These are phyloP conservation scores for Cordyceps militaris DNA, from an alignment of 2,329 filamentous ascomycete species.

Conservation along the genomic window DNA sequence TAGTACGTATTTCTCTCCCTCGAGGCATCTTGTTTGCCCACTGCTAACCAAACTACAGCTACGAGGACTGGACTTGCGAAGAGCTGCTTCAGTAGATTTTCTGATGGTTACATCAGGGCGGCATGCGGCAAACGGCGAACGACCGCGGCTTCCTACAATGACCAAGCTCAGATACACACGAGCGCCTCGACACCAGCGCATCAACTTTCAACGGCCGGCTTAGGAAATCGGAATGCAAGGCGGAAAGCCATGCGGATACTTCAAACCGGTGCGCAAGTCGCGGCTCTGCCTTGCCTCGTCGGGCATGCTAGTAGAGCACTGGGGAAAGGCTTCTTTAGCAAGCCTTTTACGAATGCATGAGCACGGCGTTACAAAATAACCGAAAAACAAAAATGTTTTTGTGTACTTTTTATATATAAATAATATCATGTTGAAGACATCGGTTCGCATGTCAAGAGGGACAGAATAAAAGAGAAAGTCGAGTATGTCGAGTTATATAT, in stretches of 20 bases:
- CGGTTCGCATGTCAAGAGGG: background rate
- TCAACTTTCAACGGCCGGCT: background rate
- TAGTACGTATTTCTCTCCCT: constrained; percentile 54
- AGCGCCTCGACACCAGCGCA: background rate
- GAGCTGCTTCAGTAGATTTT: constrained; percentile 64
- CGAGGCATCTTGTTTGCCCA: background rate
- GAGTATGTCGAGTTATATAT: too few species aligned
- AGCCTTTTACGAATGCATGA: constrained; percentile 20
- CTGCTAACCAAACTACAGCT: constrained; percentile 46
- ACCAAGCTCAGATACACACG: background rate
- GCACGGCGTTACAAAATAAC: constrained; percentile 20
- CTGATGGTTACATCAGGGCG: constrained; percentile 3
- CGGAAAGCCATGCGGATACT: background rate
- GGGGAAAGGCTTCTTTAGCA: background rate
- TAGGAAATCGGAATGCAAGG: background rate
- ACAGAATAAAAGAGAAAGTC: background rate
- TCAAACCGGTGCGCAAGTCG: background rate
- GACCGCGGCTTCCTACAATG: background rate
- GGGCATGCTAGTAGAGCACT: background rate
- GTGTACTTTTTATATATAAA: constrained; percentile 2
- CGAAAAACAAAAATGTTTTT: constrained; percentile 1
- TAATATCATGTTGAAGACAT: background rate
- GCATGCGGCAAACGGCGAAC: background rate
- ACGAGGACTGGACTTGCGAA: constrained; percentile 99
- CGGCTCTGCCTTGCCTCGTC: background rate